These are phyloP conservation scores for Mycena polygramma DNA, from an alignment of 768 basidiomycete genomes.

Conservation along the genomic window DNA sequence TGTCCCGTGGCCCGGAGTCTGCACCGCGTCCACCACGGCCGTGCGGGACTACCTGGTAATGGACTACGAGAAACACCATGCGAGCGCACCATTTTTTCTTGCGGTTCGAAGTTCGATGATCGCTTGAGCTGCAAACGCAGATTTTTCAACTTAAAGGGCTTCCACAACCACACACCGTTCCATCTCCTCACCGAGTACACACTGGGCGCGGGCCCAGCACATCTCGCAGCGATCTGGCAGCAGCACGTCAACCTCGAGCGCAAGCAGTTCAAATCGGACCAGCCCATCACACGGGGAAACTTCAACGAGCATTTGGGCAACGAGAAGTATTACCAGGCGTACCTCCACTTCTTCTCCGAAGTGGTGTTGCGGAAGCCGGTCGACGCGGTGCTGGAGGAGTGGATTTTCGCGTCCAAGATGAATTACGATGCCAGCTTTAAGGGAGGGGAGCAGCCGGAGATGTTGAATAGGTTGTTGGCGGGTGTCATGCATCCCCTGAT, in stretches of 20 bases:
- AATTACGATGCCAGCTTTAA: constrained; percentile 53
- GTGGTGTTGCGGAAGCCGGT: background rate
- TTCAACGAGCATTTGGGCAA: constrained; percentile 4
- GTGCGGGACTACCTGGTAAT: background rate
- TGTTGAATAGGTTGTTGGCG: constrained; percentile 69
- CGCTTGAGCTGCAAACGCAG: background rate
- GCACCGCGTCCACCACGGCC: constrained; percentile 2
- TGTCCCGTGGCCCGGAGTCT: background rate
- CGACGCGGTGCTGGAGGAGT: constrained; percentile 57
- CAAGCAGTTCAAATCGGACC: background rate
- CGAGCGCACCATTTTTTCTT: background rate
- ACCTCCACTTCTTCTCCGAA: constrained; percentile 13
- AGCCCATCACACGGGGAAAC: background rate
- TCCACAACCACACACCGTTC: constrained; percentile 11
- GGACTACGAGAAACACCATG: constrained; percentile 7
- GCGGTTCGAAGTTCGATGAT: background rate
- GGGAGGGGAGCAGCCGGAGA: constrained; percentile 47
- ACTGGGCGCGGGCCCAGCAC: background rate
- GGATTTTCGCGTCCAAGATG: constrained; percentile 65
- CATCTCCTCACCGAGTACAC: constrained; percentile 6
- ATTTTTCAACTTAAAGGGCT: constrained; percentile 3
- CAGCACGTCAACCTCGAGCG: background rate
- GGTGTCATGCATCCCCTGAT: constrained; percentile 77
- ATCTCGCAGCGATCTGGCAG: constrained; percentile 11
- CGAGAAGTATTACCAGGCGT: constrained; percentile 9